A percentile compares a stretch with the other conserved stretches of the same genome.
These are phyloP conservation scores for Penicillium sp. DNA, from an alignment of 2,329 filamentous ascomycete species.

Conservation along the genomic window DNA sequence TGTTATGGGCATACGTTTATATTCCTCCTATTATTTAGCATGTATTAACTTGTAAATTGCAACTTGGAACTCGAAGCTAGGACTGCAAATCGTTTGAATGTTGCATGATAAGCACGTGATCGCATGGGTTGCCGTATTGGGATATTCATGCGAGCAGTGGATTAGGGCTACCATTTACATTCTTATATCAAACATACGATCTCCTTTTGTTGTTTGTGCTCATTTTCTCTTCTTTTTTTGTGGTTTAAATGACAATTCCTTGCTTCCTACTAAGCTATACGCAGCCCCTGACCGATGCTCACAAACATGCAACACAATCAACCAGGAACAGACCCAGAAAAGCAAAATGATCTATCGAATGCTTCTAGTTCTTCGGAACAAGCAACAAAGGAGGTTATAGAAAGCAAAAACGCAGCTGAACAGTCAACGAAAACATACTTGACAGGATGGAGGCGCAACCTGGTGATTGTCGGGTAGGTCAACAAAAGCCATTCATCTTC, in stretches of 20 bases:
- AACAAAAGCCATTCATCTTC: not conserved
- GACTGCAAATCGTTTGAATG: not conserved
- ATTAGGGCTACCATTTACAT: not conserved
- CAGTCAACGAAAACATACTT: not conserved
- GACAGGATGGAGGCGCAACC: constrained; percentile 3
- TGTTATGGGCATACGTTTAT: no score
- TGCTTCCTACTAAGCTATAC: not conserved
- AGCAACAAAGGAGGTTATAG: not conserved
- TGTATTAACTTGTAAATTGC: no score
- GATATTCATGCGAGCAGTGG: not conserved
- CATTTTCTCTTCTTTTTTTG: not conserved
- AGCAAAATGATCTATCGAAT: not conserved
- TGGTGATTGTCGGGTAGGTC: not conserved
- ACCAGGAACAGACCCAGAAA: not conserved
- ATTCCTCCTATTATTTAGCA: no score
- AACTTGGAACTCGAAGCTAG: no score
- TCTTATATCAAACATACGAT: not conserved
- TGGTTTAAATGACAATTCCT: not conserved
- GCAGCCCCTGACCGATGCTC: not conserved
- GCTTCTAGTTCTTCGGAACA: not conserved
- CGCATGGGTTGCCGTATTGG: constrained; percentile 1
- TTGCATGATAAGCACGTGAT: not conserved
- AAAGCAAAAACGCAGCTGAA: not conserved
- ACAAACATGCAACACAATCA: not conserved
- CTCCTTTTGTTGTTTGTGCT: not conserved